Evolutionary conservation across 768 basidiomycete genomes (phyloP).

Genomic region (Termitomyces sp.): DNA sequence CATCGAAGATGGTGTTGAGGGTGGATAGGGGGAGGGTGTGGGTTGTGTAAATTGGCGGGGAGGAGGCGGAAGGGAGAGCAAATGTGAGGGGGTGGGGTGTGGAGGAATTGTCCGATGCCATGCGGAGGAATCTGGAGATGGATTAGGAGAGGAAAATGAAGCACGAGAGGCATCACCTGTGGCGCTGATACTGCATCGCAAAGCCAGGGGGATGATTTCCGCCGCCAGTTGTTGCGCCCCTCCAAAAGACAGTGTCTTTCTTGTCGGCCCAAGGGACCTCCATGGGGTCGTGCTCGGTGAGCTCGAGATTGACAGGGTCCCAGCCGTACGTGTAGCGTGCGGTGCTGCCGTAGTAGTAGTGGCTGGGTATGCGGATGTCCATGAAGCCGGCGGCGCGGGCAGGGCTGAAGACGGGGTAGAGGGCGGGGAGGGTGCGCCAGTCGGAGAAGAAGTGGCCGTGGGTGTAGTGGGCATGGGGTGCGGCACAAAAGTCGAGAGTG

Average conservation of each 20-base stretch:
- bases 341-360: slow-evolving; percentile 90
- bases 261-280: slow-evolving; percentile 89
- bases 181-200: slow-evolving; percentile 77
- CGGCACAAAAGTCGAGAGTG: slow-evolving; percentile 68
- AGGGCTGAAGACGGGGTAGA: slow-evolving; percentile 95
- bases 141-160: too few species aligned
- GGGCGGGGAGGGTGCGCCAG: slow-evolving; percentile 80
- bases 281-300: slow-evolving; percentile 77
- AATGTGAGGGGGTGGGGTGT: slow-evolving; percentile 62
- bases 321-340: slow-evolving; percentile 85
- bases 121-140: slow-evolving; percentile 53
- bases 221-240: slow-evolving; percentile 94
- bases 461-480: slow-evolving; percentile 77
- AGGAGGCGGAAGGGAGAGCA: slow-evolving; percentile 39
- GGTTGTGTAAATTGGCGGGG: slow-evolving; percentile 43
- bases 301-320: slow-evolving; percentile 69
- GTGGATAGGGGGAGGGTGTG: slow-evolving; percentile 49
- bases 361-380: slow-evolving; percentile 92
- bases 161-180: slow-evolving; percentile 41
- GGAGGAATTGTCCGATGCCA: slow-evolving; percentile 56
- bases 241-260: slow-evolving; percentile 85
- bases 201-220: slow-evolving; percentile 85
- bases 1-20: slow-evolving; percentile 81
- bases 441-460: slow-evolving; percentile 99
- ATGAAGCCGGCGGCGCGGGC: slow-evolving; percentile 80